A percentile compares a stretch with the other conserved stretches of the same genome.
Evolutionary conservation across 2,329 filamentous ascomycete species (phyloP).

Genomic region (Cladorrhinum sp.): DNA sequence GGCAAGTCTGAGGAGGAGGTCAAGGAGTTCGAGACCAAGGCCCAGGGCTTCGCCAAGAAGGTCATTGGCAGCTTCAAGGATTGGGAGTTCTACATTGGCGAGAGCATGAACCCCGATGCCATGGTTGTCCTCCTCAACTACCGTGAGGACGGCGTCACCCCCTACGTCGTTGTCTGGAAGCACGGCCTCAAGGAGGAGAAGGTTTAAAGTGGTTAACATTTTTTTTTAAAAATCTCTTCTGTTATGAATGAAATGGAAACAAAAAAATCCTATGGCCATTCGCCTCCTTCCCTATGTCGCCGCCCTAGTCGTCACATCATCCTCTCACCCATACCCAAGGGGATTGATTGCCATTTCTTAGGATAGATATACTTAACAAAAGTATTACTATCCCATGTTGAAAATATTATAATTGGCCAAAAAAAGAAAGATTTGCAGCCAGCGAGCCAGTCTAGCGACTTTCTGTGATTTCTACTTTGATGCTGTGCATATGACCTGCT

Average conservation of each 20-base stretch:
- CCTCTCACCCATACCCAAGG: neutral
- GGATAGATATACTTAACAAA: neutral
- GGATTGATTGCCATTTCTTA: neutral
- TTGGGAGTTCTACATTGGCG: conserved; percentile 90
- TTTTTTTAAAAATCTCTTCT: neutral
- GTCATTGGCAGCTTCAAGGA: conserved; percentile 87
- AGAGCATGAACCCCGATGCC: conserved; percentile 88
- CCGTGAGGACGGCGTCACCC: conserved; percentile 91
- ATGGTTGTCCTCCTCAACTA: conserved; percentile 97
- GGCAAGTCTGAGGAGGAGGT: conserved; percentile 62
- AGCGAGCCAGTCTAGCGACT: neutral
- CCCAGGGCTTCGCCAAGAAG: conserved; percentile 74
- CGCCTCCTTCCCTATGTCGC: neutral
- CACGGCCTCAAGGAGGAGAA: conserved; percentile 86
- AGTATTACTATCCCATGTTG: neutral
- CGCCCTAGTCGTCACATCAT: neutral
- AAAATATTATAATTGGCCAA: neutral
- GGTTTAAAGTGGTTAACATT: conserved; percentile 60
- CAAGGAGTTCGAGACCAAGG: conserved; percentile 75
- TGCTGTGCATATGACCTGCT: neutral
- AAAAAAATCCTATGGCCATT: neutral
- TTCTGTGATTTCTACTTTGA: neutral
- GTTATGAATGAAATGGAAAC: neutral
- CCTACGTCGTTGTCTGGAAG: conserved; percentile 91
- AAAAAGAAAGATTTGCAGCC: too few relatives aligned